Conservation (phyloP, 2,329 filamentous ascomycete species). For the Pseudocercospora vitis region DNA sequence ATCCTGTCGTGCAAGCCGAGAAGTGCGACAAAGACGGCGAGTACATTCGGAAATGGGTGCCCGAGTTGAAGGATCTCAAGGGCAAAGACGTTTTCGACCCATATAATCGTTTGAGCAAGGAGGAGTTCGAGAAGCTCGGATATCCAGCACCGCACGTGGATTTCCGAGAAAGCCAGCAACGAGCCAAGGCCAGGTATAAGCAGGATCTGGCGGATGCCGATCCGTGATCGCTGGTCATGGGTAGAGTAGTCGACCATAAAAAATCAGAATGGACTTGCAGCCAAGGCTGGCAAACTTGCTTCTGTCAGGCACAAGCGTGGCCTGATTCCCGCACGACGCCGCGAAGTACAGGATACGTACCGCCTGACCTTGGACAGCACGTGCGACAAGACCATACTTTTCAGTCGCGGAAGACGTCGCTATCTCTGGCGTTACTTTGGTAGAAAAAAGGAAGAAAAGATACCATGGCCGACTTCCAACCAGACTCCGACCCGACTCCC, state of each 20-base stretch:
- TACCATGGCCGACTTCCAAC: too few species aligned
- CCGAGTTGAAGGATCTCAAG: constrained; percentile 61
- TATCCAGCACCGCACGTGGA: constrained; percentile 50
- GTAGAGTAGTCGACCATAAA: too few species aligned
- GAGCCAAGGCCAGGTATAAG: constrained; percentile 38
- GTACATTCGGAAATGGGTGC: constrained; percentile 82
- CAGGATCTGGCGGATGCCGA: constrained; percentile 19
- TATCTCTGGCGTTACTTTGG: too few species aligned
- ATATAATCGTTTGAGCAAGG: constrained; percentile 44
- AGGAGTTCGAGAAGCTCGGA: constrained; percentile 51
- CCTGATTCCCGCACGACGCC: not conserved
- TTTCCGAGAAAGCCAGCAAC: constrained; percentile 45
- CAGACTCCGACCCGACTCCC: too few species aligned
- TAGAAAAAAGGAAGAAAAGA: too few species aligned
- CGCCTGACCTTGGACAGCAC: not conserved
- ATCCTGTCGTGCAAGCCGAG: constrained; percentile 76
- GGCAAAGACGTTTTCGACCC: constrained; percentile 54
- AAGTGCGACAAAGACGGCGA: constrained; percentile 74
- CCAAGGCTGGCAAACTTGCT: too few species aligned
- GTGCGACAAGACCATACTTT: not conserved
- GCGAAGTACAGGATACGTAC: not conserved
- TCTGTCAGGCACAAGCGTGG: not conserved
- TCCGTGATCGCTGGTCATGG: constrained; percentile 3
- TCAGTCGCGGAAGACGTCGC: not conserved
- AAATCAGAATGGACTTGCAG: too few species aligned